Evolutionary conservation across 2,329 filamentous ascomycete species (phyloP).

Genomic region (Fusarium longipes): DNA sequence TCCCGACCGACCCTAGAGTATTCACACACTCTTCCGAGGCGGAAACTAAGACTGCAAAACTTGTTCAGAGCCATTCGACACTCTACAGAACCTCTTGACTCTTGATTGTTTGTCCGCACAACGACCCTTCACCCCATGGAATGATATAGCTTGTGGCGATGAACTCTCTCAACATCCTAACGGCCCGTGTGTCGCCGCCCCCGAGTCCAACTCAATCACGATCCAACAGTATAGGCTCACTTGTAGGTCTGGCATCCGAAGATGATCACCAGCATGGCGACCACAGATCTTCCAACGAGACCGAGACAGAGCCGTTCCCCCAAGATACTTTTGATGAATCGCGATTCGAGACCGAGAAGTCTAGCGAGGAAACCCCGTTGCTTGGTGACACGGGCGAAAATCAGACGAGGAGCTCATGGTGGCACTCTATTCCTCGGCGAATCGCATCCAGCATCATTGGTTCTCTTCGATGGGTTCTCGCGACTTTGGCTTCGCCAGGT

Average conservation of each 20-base stretch:
- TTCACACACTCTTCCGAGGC: neutral
- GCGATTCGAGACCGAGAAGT: constrained; percentile 53
- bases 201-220: constrained; percentile 67
- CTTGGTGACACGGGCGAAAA: constrained; percentile 51
- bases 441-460: constrained; percentile 78
- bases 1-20: neutral
- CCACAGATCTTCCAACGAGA: constrained; percentile 49
- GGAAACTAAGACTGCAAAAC: neutral
- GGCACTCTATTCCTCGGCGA: constrained; percentile 72
- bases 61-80: neutral
- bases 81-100: constrained; percentile 1
- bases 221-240: constrained; percentile 69
- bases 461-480: constrained; percentile 81
- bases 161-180: constrained; percentile 97
- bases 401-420: constrained; percentile 57
- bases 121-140: constrained; percentile 60
- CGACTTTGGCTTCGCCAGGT: constrained; percentile 81
- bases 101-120: neutral
- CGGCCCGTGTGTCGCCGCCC: constrained; percentile 78
- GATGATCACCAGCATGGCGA: constrained; percentile 46
- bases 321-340: constrained; percentile 53
- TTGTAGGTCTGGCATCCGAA: constrained; percentile 60
- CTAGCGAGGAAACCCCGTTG: constrained; percentile 75
- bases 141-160: constrained; percentile 71
- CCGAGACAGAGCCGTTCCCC: constrained; percentile 50